phyloP scores from a whole-genome alignment of 2,329 filamentous ascomycete genomes.

The Pseudocercospora crystallina region DNA sequence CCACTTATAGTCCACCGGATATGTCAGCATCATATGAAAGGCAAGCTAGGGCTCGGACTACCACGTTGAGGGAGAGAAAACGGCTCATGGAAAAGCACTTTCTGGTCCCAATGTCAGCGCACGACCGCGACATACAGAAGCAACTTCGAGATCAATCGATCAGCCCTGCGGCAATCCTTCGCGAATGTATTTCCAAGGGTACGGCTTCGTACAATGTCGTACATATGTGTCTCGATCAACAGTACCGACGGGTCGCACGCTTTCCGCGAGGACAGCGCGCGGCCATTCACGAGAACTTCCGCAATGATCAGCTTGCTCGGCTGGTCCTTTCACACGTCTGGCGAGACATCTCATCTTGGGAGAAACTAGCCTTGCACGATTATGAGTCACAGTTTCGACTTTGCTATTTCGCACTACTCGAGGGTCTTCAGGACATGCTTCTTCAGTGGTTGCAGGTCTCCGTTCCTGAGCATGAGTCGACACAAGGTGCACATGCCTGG shows the following conservation, averaged over 20 bases:
- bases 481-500: not conserved
- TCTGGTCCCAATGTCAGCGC: not conserved
- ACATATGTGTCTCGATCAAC: not conserved
- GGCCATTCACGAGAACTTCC: not conserved
- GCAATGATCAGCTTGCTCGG: slow-evolving; percentile 1
- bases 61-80: no score
- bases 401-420: not conserved
- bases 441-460: not conserved
- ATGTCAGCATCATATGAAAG: no score
- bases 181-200: not conserved
- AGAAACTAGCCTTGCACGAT: not conserved
- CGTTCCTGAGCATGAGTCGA: not conserved
- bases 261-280: not conserved
- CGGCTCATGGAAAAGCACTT: not conserved
- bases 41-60: no score
- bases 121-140: not conserved
- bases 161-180: not conserved
- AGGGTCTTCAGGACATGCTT: not conserved
- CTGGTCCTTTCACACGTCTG: not conserved
- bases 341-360: not conserved
- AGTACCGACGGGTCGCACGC: not conserved
- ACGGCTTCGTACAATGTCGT: not conserved
- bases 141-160: not conserved
- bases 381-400: not conserved
- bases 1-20: no score